phyloP scores from a whole-genome alignment of 2,329 filamentous ascomycete species.

The Penicillium sp. region DNA sequence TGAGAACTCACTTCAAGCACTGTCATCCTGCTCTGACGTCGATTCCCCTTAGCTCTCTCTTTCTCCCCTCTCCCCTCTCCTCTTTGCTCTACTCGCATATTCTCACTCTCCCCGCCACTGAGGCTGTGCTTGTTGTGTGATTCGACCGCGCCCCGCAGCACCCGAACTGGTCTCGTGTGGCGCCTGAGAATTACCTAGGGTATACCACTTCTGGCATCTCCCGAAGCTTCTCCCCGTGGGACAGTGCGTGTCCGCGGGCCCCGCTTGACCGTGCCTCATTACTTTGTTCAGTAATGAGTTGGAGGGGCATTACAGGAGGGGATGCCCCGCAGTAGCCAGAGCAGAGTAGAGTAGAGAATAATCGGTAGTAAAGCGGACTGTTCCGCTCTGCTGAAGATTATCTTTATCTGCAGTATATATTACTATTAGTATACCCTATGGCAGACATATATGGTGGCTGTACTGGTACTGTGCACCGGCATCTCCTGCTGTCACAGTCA shows the following conservation, averaged over 20 bases:
- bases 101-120: constrained; percentile 20
- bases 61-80: background rate
- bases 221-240: background rate
- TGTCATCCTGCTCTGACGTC: background rate
- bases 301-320: background rate
- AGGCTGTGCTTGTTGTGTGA: constrained; percentile 32
- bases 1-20: too few relatives aligned
- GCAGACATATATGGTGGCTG: too few relatives aligned
- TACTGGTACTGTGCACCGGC: too few relatives aligned
- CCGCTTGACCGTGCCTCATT: constrained; percentile 12
- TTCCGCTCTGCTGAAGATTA: background rate
- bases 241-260: constrained; percentile 5
- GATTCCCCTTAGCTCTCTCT: background rate
- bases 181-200: constrained; percentile 11
- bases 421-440: background rate
- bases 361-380: too few relatives aligned
- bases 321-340: background rate
- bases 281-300: constrained; percentile 7
- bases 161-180: constrained; percentile 17
- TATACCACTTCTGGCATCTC: background rate
- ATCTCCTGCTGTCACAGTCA: too few relatives aligned
- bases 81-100: background rate
- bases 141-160: background rate
- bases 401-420: background rate
- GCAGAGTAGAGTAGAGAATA: too few relatives aligned